Evolutionary conservation across 2,329 filamentous ascomycete genomes (phyloP), one percentile per base, ranked within the genome.

Genomic region (Podosphaera fusca): DNA sequence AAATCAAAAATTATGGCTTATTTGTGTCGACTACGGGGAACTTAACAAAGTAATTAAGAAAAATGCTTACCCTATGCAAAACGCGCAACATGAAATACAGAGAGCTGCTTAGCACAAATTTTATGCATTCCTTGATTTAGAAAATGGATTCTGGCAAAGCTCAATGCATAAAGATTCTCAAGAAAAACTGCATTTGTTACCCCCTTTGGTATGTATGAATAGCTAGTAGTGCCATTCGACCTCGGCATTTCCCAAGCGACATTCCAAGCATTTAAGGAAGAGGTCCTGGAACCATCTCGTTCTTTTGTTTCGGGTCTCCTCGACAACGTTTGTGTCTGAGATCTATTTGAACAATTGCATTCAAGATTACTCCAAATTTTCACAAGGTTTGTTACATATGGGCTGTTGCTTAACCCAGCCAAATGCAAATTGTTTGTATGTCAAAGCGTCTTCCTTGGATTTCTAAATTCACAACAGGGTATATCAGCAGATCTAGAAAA

Each of bases 161-260:
- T 30, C 33, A 6, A 54, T 57, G n/a, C 9, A 54, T 9, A 7
- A 7, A 35, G 51, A 31, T 30, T 10, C 6, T 33, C 1, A 35
- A 33, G n/a, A 33, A 33, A 8, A 36, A 54, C 51, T 31, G 21
- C 51, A 6, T 54, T 54, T 35, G 31, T 10, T 12, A 31, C n/a
- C 10, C n/a, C 9, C 8, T 58, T 59, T 42, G 51, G 55, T 8
- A n/a, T 59, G 4, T 36, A n/a, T 12, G 57, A 54, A 21, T 21
- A 21, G 21, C 21, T 21, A 21, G 21, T 21, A 21, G 21, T 21
- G 21, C 21, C 14, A 29, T 31, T 7, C 47, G 47, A 1, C 21
- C 21, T 21, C 21, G 21, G 21, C 21, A 21, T 1, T 21, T 21
- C 21, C 21, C 21, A 21, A 2, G 47, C 56, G 7, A 56, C 56